Evolutionary conservation across 208 protist species (phyloP).

Genomic region (Spongospora subterranea): DNA sequence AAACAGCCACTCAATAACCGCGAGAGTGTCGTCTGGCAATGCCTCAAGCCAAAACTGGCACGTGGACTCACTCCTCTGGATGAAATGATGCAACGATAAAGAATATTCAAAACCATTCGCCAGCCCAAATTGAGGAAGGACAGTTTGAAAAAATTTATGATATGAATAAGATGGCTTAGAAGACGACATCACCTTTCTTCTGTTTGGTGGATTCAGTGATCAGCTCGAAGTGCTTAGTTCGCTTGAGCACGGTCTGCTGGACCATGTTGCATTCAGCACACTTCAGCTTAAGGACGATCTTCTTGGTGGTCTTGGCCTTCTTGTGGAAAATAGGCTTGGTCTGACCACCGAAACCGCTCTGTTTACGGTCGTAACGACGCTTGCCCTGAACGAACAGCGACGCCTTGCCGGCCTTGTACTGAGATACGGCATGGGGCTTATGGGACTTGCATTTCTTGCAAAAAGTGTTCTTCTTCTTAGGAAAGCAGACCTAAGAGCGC

Average conservation of each 20-base stretch:
- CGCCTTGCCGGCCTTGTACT: conserved; percentile 99
- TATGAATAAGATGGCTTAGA: conserved; percentile 24
- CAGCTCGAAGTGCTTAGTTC: conserved; percentile 63
- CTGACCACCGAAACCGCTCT: conserved; percentile 99
- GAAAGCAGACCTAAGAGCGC: conserved; percentile 65
- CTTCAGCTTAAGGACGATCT: conserved; percentile 97
- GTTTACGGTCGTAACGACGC: conserved; percentile 99
- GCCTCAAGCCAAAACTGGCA: too few species aligned
- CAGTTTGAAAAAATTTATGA: too few species aligned
- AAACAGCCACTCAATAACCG: too few species aligned
- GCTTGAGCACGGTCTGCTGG: conserved; percentile 33
- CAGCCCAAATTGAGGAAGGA: too few species aligned
- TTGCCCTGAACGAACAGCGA: conserved; percentile 97
- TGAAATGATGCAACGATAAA: too few species aligned
- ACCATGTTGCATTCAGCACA: conserved; percentile 76
- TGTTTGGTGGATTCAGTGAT: conserved; percentile 57
- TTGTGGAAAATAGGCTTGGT: conserved; percentile 99
- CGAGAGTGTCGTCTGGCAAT: too few species aligned
- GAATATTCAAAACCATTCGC: too few species aligned
- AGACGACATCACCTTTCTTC: conserved; percentile 57
- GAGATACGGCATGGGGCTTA: conserved; percentile 79
- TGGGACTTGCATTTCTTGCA: conserved; percentile 69
- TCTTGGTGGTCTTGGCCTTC: conserved; percentile 99
- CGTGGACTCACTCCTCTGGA: too few species aligned
- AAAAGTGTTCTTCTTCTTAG: conserved; percentile 68